These are phyloP conservation scores for Globisporangium paddicum DNA, from an alignment of 352 stramenopile genomes.

Conservation along the genomic window DNA sequence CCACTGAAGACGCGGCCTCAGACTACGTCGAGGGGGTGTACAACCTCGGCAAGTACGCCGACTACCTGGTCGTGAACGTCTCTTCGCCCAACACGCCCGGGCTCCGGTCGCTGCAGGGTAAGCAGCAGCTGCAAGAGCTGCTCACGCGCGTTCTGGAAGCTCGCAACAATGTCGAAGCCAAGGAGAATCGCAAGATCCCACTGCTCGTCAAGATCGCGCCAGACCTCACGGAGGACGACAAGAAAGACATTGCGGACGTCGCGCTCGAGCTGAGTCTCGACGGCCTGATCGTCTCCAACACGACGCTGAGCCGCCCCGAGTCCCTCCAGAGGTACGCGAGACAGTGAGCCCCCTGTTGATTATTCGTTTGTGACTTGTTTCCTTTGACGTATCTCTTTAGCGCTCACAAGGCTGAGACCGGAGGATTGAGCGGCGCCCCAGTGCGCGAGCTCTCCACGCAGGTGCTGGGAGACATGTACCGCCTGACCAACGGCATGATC, in stretches of 20 bases:
- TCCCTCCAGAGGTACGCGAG: constrained; percentile 66
- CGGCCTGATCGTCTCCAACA: constrained; percentile 98
- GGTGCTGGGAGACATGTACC: constrained; percentile 94
- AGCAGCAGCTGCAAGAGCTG: constrained; percentile 77
- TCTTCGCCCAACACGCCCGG: constrained; percentile 95
- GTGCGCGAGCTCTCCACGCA: constrained; percentile 93
- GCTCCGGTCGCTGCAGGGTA: constrained; percentile 73
- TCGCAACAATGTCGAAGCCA: constrained; percentile 50
- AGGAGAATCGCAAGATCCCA: constrained; percentile 70
- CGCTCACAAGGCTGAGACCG: constrained; percentile 74
- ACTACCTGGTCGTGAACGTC: constrained; percentile 99
- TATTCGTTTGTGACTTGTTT: not conserved
- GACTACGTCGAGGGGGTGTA: constrained; percentile 93
- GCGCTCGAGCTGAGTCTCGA: constrained; percentile 88
- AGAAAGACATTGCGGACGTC: constrained; percentile 93
- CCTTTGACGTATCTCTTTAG: constrained; percentile 18
- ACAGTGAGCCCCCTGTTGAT: not conserved
- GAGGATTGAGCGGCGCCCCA: constrained; percentile 94
- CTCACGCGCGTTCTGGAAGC: constrained; percentile 65
- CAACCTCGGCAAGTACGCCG: constrained; percentile 89
- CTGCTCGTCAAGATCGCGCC: constrained; percentile 98
- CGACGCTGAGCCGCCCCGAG: constrained; percentile 89
- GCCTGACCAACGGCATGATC: constrained; percentile 90
- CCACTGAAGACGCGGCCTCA: constrained; percentile 62
- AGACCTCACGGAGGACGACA: constrained; percentile 93